These are phyloP conservation scores for Lotmaria passim DNA, from an alignment of 208 protist species.

Conservation along the genomic window DNA sequence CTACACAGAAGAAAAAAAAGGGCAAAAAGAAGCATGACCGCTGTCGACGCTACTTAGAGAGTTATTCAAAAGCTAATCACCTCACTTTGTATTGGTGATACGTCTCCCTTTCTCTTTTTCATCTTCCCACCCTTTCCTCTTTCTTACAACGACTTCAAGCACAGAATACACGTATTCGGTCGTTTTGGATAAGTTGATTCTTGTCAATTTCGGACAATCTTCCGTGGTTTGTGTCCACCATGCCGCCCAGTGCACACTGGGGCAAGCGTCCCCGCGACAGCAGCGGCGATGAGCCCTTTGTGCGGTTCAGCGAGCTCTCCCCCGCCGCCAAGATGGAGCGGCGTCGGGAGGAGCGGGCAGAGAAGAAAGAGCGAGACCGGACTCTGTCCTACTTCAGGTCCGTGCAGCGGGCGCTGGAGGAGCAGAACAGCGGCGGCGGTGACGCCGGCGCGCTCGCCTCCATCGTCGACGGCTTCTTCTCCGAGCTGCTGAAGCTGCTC, in stretches of 20 bases:
- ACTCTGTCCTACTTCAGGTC: conserved; percentile 87
- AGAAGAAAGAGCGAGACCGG: conserved; percentile 89
- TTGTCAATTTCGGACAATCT: too few relatives aligned
- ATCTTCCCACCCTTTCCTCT: too few relatives aligned
- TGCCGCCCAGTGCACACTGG: conserved; percentile 42
- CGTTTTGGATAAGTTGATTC: too few relatives aligned
- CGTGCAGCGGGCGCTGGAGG: conserved; percentile 72
- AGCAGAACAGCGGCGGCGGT: conserved; percentile 55
- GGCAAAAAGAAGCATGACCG: too few relatives aligned
- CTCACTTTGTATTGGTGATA: too few relatives aligned
- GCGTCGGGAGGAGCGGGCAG: conserved; percentile 72
- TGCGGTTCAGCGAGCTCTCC: conserved; percentile 81
- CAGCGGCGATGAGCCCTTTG: conserved; percentile 35
- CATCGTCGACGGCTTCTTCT: conserved; percentile 90
- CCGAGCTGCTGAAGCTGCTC: conserved; percentile 85
- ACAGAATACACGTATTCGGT: too few relatives aligned
- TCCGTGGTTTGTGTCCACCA: not conserved
- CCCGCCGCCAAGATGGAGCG: conserved; percentile 70
- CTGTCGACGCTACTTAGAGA: too few relatives aligned
- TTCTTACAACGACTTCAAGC: too few relatives aligned
- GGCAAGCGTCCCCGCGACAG: conserved; percentile 59
- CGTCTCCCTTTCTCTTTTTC: too few relatives aligned
- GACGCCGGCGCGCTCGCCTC: conserved; percentile 58
- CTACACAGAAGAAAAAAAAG: too few relatives aligned
- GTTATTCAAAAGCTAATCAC: too few relatives aligned